Conservation (phyloP, 768 basidiomycete species). For the Boletus rufocinnamomeus region DNA sequence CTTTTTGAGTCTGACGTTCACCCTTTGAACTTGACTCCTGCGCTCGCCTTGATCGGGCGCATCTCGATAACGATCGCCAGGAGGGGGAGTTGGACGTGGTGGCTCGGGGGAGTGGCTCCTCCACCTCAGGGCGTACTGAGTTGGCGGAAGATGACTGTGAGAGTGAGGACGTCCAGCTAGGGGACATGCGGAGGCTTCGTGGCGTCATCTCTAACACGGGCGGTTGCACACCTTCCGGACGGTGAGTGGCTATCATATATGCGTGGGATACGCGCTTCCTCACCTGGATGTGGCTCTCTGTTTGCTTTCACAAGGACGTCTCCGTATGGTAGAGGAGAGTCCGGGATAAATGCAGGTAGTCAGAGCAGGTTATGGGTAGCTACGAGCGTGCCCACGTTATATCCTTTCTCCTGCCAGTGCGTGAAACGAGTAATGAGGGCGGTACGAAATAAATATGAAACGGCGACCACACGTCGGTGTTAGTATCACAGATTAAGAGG, state of each 20-base stretch:
- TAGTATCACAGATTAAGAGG: not conserved
- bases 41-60: not conserved
- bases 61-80: not conserved
- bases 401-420: not conserved
- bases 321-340: not conserved
- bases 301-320: not conserved
- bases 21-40: not conserved
- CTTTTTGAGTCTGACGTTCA: not conserved
- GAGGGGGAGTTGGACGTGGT: not conserved
- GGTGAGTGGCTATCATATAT: conserved; percentile 4
- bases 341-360: not conserved
- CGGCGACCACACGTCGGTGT: not conserved
- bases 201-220: not conserved
- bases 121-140: not conserved
- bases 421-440: not conserved
- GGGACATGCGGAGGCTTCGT: not conserved
- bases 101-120: not conserved
- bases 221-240: not conserved
- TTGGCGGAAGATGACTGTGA: not conserved
- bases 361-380: conserved; percentile 1
- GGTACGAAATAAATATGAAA: not conserved
- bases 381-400: conserved; percentile 1
- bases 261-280: not conserved
- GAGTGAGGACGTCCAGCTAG: not conserved
- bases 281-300: conserved; percentile 10